phyloP scores from a whole-genome alignment of 805 yeast genomes.

The Ogataea methanolica region DNA sequence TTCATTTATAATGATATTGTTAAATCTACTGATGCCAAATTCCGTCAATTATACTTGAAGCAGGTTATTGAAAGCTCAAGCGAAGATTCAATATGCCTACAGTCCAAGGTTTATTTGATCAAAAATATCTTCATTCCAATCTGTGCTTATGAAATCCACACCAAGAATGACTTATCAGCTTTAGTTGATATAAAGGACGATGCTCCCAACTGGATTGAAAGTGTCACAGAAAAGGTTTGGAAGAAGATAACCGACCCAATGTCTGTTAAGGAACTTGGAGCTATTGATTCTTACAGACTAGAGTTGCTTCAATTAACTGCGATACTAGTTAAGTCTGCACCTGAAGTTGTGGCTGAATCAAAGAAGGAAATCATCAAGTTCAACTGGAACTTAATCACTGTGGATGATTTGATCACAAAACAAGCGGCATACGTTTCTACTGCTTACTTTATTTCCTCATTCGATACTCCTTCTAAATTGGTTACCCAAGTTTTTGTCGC shows the following conservation, averaged over 20 bases:
- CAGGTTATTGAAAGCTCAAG: conserved; percentile 48
- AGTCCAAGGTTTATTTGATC: conserved; percentile 58
- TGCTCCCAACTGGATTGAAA: conserved; percentile 56
- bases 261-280: conserved; percentile 55
- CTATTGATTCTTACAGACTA: conserved; percentile 68
- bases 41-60: conserved; percentile 47
- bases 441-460: conserved; percentile 78
- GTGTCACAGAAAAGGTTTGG: conserved; percentile 71
- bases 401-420: conserved; percentile 84
- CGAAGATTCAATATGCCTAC: conserved; percentile 37
- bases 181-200: conserved; percentile 14
- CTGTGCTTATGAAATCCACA: conserved; percentile 56
- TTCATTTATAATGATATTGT: conserved; percentile 57
- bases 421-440: conserved; percentile 91
- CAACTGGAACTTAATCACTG: conserved; percentile 87
- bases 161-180: conserved; percentile 32
- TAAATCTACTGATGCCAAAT: conserved; percentile 38
- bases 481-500: conserved; percentile 94
- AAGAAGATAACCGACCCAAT: conserved; percentile 50
- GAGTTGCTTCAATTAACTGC: conserved; percentile 82
- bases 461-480: conserved; percentile 82
- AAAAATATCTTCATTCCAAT: conserved; percentile 62
- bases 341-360: conserved; percentile 51
- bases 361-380: conserved; percentile 86
- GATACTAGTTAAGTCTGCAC: conserved; percentile 63